Percentiles rank a stretch among this genome's conserved stretches.
Evolutionary conservation across 2,329 filamentous ascomycete genomes (phyloP).

Genomic region (Lecanosticta acicola): DNA sequence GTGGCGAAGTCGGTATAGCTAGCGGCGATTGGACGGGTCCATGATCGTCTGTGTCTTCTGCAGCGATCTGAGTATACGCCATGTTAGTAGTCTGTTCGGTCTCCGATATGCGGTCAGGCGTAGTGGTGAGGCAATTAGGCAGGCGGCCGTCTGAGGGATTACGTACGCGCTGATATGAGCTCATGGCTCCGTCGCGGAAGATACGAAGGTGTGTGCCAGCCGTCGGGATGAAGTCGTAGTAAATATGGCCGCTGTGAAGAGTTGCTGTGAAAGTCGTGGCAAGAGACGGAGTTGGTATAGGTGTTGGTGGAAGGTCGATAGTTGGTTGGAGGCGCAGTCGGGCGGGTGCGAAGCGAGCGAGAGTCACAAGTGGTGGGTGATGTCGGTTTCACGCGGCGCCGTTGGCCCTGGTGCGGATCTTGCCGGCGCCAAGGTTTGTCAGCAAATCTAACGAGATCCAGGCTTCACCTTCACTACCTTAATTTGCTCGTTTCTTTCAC

Average conservation of each 20-base stretch:
- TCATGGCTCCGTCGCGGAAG: constrained; percentile 34
- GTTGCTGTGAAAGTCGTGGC: not conserved
- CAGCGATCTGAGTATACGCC: constrained; percentile 28
- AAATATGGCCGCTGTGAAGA: no score
- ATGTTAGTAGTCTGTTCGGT: constrained; percentile 13
- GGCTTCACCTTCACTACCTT: no score
- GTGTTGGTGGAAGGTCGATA: not conserved
- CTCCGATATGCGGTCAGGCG: constrained; percentile 6
- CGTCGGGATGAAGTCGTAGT: constrained; percentile 1
- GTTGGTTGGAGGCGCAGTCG: constrained; percentile 1
- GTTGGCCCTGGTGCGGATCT: no score
- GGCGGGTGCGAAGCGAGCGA: not conserved
- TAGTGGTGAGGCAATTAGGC: constrained; percentile 10
- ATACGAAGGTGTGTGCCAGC: constrained; percentile 2
- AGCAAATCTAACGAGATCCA: no score
- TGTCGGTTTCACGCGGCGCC: not conserved
- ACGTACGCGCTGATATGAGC: constrained; percentile 46
- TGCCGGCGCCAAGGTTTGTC: no score
- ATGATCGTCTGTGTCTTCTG: constrained; percentile 40
- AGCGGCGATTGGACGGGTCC: constrained; percentile 29
- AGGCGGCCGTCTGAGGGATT: constrained; percentile 8
- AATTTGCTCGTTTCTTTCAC: no score
- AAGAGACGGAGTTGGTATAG: constrained; percentile 3
- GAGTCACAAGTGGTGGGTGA: constrained; percentile 1
- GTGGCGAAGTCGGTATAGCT: constrained; percentile 45